Evolutionary conservation across 2,329 filamentous ascomycete genomes (phyloP).

Genomic region (Raffaelea albimanens): DNA sequence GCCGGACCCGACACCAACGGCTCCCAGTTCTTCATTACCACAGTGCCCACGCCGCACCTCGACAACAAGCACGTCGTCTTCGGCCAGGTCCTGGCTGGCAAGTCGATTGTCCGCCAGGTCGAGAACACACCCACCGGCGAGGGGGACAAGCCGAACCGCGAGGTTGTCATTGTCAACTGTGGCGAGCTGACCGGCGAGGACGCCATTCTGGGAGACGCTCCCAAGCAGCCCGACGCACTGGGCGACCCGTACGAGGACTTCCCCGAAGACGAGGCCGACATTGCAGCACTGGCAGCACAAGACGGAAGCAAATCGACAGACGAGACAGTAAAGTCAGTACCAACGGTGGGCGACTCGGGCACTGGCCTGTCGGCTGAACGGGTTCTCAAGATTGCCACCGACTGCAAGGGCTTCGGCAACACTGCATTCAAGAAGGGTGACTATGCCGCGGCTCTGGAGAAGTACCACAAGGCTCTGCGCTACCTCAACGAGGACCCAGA

Average conservation of each 20-base stretch:
- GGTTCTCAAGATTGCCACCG: conserved; percentile 68
- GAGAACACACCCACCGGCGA: conserved; percentile 70
- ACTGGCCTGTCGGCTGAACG: conserved; percentile 55
- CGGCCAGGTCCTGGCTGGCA: conserved; percentile 85
- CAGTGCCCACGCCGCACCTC: conserved; percentile 86
- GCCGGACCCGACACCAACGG: conserved; percentile 92
- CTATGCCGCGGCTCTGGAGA: conserved; percentile 61
- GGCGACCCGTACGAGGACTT: conserved; percentile 94
- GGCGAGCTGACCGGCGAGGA: conserved; percentile 71
- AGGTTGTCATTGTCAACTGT: conserved; percentile 71
- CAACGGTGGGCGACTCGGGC: conserved; percentile 16
- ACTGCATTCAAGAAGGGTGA: conserved; percentile 79
- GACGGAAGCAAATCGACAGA: conserved; percentile 23
- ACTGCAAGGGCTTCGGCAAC: conserved; percentile 89
- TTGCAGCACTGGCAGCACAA: conserved; percentile 31
- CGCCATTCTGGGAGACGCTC: conserved; percentile 50
- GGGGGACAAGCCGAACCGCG: conserved; percentile 67
- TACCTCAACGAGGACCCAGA: conserved; percentile 83
- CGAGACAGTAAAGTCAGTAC: conserved; percentile 43
- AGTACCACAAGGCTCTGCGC: conserved; percentile 89
- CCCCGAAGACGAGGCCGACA: conserved; percentile 68
- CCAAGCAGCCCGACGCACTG: conserved; percentile 65
- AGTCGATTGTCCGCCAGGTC: conserved; percentile 80
- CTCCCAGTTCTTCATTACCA: conserved; percentile 97
- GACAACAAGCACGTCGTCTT: conserved; percentile 95